Conservation (phyloP, 2,329 filamentous ascomycete species). For the Claviceps monticola region DNA sequence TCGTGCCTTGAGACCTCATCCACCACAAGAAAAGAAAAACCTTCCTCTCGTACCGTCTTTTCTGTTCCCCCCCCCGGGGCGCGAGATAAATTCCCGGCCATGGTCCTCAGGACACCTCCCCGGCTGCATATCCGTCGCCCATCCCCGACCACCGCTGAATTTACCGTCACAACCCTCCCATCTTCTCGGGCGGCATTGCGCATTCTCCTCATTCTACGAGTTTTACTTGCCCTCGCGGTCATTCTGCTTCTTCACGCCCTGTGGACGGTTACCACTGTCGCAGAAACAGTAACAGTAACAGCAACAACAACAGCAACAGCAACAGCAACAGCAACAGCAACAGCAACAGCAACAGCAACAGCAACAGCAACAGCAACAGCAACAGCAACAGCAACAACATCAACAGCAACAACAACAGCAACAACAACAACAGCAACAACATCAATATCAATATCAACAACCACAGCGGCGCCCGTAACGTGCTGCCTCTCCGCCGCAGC, state of each 20-base stretch:
- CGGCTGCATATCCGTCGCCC: constrained; percentile 52
- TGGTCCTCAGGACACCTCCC: constrained; percentile 31
- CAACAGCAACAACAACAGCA: too few relatives aligned
- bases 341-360: not conserved
- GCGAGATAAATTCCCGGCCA: too few relatives aligned
- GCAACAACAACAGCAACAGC: not conserved
- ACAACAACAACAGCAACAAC: not conserved
- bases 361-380: too few relatives aligned
- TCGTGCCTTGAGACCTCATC: not conserved
- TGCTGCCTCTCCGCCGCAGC: constrained; percentile 6
- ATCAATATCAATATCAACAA: too few relatives aligned
- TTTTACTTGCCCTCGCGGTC: constrained; percentile 27
- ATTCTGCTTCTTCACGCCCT: constrained; percentile 37
- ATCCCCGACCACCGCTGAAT: constrained; percentile 81
- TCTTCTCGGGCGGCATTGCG: constrained; percentile 33
- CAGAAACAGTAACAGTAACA: not conserved
- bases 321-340: too few relatives aligned
- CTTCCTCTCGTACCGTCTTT: not conserved
- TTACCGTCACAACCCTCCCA: constrained; percentile 75
- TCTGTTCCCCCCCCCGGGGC: constrained; percentile 35
- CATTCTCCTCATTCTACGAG: constrained; percentile 22
- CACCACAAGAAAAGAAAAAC: not conserved
- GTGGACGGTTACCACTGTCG: constrained; percentile 19
- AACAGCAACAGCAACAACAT: too few relatives aligned
- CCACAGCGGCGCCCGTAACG: not conserved